A percentile compares a stretch with the other conserved stretches of the same genome.
These are phyloP conservation scores for Peronospora destructor DNA, from an alignment of 352 stramenopile genomes.

Conservation along the genomic window DNA sequence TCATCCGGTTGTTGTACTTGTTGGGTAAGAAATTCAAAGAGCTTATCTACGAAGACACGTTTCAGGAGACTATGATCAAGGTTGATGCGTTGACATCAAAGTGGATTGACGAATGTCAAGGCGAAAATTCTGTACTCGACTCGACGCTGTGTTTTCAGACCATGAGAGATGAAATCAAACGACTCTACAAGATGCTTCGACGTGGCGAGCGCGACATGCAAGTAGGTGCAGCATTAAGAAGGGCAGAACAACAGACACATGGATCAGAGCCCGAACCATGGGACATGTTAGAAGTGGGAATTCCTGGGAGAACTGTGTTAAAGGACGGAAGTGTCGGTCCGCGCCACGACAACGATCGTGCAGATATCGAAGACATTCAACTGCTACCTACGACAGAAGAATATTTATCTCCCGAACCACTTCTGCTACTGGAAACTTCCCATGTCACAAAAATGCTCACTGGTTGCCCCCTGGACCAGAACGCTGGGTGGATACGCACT, in stretches of 20 bases:
- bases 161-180: constrained; percentile 24
- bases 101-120: constrained; percentile 18
- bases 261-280: constrained; percentile 7
- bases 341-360: constrained; percentile 37
- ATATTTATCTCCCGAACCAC: constrained; percentile 22
- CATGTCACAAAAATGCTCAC: constrained; percentile 34
- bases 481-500: constrained; percentile 40
- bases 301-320: constrained; percentile 16
- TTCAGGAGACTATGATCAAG: constrained; percentile 22
- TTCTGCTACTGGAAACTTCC: constrained; percentile 31
- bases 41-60: constrained; percentile 33
- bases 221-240: constrained; percentile 6
- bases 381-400: constrained; percentile 35
- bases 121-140: constrained; percentile 12
- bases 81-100: constrained; percentile 21
- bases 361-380: constrained; percentile 28
- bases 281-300: constrained; percentile 27
- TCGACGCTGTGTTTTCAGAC: constrained; percentile 29
- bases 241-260: constrained; percentile 2
- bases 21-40: constrained; percentile 45
- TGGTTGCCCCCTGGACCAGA: constrained; percentile 35
- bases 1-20: constrained; percentile 33
- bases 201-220: constrained; percentile 15
- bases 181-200: constrained; percentile 28
- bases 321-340: constrained; percentile 25